Percentiles rank a stretch among this genome's conserved stretches.
Evolutionary conservation across 192 early-diverging fungal genomes (phyloP).

Genomic region (Diversispora eburnea): DNA sequence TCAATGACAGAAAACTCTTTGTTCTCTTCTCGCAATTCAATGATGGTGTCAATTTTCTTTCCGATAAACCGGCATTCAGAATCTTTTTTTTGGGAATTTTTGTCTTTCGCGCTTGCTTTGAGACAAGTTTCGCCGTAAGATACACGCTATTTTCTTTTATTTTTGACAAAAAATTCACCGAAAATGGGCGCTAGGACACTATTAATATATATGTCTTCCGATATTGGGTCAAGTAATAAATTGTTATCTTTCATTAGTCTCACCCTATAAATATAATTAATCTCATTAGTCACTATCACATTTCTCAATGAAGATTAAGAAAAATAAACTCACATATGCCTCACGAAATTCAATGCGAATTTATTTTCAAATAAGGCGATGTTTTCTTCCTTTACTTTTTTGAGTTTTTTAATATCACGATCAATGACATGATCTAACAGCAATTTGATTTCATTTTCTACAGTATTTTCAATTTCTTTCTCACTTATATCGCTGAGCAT

Average conservation of each 20-base stretch:
- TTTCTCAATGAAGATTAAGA: not conserved
- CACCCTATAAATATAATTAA: slow-evolving; percentile 10
- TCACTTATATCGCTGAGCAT: slow-evolving; percentile 10
- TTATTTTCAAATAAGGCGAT: not conserved
- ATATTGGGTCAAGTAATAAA: slow-evolving; percentile 19
- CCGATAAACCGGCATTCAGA: slow-evolving; percentile 8
- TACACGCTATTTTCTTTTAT: slow-evolving; percentile 7
- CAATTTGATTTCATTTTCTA: slow-evolving; percentile 9
- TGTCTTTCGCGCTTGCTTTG: slow-evolving; percentile 4
- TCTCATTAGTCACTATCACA: slow-evolving; percentile 10
- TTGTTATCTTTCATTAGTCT: slow-evolving; percentile 5
- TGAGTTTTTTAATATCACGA: slow-evolving; percentile 14
- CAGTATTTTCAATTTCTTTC: slow-evolving; percentile 14
- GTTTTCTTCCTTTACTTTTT: slow-evolving; percentile 2
- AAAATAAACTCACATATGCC: slow-evolving; percentile 19
- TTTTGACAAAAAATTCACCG: slow-evolving; percentile 10
- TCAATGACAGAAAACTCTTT: slow-evolving; percentile 13
- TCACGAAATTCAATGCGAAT: not conserved
- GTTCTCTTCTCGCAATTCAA: slow-evolving; percentile 4
- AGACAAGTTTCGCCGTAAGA: slow-evolving; percentile 18
- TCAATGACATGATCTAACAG: slow-evolving; percentile 9
- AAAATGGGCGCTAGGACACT: slow-evolving; percentile 2
- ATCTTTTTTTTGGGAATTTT: not conserved
- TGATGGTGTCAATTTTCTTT: slow-evolving; percentile 12
- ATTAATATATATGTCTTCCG: slow-evolving; percentile 4